These are phyloP conservation scores for Blastobotrys apis DNA, from an alignment of 1,139 yeast species.

Conservation along the genomic window DNA sequence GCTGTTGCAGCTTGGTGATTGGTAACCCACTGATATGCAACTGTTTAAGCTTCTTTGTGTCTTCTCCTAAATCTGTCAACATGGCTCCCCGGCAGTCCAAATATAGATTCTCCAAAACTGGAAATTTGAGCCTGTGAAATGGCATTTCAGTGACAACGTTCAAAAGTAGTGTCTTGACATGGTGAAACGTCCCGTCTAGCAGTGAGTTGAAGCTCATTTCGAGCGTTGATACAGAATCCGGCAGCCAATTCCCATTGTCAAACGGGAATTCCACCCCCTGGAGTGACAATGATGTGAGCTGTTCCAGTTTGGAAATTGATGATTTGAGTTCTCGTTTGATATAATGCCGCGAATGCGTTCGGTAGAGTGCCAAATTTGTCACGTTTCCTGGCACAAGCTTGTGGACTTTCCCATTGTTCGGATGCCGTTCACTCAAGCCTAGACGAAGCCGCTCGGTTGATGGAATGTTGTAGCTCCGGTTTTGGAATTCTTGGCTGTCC, in stretches of 20 bases:
- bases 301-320: constrained; percentile 1
- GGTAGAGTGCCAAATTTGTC: constrained; percentile 3
- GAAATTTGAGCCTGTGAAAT: constrained; percentile 8
- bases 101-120: constrained; percentile 4
- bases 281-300: constrained; percentile 6
- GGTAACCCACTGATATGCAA: constrained; percentile 1
- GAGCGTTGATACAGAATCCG: constrained; percentile 4
- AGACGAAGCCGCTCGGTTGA: neutral
- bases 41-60: neutral
- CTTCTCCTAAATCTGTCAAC: constrained; percentile 1
- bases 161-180: constrained; percentile 6
- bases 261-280: constrained; percentile 10
- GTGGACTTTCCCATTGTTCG: constrained; percentile 2
- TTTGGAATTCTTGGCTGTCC: constrained; percentile 3
- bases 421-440: constrained; percentile 4
- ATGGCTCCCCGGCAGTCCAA: constrained; percentile 5
- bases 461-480: neutral
- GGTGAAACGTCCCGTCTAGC: constrained; percentile 6
- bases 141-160: constrained; percentile 8
- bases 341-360: neutral
- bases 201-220: constrained; percentile 4
- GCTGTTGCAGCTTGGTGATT: neutral
- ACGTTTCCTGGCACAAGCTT: constrained; percentile 2
- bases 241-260: constrained; percentile 8
- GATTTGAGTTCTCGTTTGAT: constrained; percentile 4